These are phyloP conservation scores for Torulaspora indica DNA, from an alignment of 805 yeast species.

Conservation along the genomic window DNA sequence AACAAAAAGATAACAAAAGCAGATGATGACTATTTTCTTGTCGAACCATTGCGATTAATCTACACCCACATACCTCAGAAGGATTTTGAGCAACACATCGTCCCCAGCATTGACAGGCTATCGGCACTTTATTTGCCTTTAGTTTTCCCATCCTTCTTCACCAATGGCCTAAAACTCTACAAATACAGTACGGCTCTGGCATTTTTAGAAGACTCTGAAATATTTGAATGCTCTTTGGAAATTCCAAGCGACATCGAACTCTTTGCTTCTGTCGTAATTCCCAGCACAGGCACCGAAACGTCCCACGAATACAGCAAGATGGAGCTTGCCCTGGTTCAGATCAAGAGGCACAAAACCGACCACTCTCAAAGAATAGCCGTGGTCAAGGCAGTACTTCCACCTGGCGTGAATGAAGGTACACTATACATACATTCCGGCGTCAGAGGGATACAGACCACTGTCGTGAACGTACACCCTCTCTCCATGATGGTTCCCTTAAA, in stretches of 20 bases:
- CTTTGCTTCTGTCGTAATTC: slow-evolving; percentile 50
- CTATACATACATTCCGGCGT: slow-evolving; percentile 69
- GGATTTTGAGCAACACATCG: slow-evolving; percentile 75
- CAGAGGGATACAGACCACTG: slow-evolving; percentile 53
- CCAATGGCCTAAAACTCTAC: slow-evolving; percentile 51
- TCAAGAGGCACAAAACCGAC: slow-evolving; percentile 55
- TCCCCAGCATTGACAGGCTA: slow-evolving; percentile 76
- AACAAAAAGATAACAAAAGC: slow-evolving; percentile 31
- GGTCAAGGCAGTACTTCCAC: slow-evolving; percentile 77
- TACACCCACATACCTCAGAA: slow-evolving; percentile 84
- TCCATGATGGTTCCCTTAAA: slow-evolving; percentile 69
- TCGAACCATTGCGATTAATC: slow-evolving; percentile 68
- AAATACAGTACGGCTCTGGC: slow-evolving; percentile 76
- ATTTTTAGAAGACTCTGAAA: slow-evolving; percentile 66
- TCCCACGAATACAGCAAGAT: slow-evolving; percentile 18
- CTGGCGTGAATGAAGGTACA: slow-evolving; percentile 61
- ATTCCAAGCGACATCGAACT: slow-evolving; percentile 69
- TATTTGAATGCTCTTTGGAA: slow-evolving; percentile 70
- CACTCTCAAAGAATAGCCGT: slow-evolving; percentile 57
- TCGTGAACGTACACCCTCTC: slow-evolving; percentile 59
- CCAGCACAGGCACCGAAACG: slow-evolving; percentile 38
- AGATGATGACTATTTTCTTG: slow-evolving; percentile 63
- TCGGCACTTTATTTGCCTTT: slow-evolving; percentile 80
- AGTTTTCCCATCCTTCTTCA: slow-evolving; percentile 75
- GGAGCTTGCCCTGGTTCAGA: slow-evolving; percentile 68